Evolutionary conservation across 768 basidiomycete genomes (phyloP), one percentile per base, ranked within the genome.

Genomic region (Dentipellis sp.): DNA sequence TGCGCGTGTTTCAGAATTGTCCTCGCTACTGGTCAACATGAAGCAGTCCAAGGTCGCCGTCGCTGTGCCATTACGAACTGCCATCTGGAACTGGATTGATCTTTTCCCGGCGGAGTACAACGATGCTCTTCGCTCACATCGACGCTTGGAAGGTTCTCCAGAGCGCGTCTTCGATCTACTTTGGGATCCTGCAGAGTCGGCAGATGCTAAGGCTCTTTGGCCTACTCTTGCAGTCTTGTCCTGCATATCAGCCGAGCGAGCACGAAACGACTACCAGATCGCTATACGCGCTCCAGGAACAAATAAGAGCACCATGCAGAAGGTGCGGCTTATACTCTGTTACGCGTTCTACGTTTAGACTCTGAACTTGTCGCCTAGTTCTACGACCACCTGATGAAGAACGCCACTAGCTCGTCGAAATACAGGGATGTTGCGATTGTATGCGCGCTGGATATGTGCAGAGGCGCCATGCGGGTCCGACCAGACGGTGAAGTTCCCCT

Each of bases 51-150:
- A 91, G 56, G 68, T 78, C 12, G 83, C 86, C 1, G 77, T 94
- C 50, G 82, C 91, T 0, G 73, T 79, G 23, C 81, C 86, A 23
- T 75, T 95, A 37, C 81, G 91, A 19, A 75, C 79, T 29, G 90
- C 89, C 1, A 74, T 95, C 23, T 94, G 93, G 92, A 91, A 87
- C 59, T 95, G 91, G 91, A 83, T 94, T 35, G 83, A 87, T 34
- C 73, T 80, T 21, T 88, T 85, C 64, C 86, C 90, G 0, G 71
- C 74, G 5, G 90, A 97, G 65, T 95, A 84, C 67, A 84, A 85
- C 53, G 84, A 91, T 7, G 76, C 81, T 4, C 76, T 92, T 38
- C 74, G 78, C 10, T 73, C 75, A 3, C 76, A 84, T 47, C 81
- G 84, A 38, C 69, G 74, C 48, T 73, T 89, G 11, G 94, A 95